Percentiles rank a stretch among this genome's conserved stretches.
These are phyloP conservation scores for Mycogone perniciosa DNA, from an alignment of 2,329 filamentous ascomycete species.

Conservation along the genomic window DNA sequence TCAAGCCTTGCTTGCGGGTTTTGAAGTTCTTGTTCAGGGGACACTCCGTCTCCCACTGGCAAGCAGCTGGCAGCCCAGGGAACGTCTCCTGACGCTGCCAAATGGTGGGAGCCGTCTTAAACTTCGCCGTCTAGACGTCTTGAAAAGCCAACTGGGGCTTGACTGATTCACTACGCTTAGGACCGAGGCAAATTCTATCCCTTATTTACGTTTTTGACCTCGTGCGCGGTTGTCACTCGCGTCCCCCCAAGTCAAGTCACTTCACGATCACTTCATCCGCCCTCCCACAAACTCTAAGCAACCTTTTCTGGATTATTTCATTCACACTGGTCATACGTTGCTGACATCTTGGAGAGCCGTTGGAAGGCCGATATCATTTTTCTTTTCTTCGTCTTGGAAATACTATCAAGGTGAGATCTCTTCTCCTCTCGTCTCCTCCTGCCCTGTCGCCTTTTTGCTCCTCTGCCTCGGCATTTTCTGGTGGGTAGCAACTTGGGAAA, in stretches of 20 bases:
- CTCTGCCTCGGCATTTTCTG: neutral
- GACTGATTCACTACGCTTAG: neutral
- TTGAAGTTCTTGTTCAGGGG: too few relatives aligned
- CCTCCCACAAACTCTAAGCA: neutral
- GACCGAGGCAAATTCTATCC: neutral
- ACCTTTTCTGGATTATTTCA: neutral
- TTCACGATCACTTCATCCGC: too few relatives aligned
- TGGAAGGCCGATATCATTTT: too few relatives aligned
- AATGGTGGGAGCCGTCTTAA: too few relatives aligned
- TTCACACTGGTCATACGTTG: neutral
- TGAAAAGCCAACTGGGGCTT: neutral
- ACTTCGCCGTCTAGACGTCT: too few relatives aligned
- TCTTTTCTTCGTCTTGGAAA: conserved; percentile 2
- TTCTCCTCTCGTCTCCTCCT: neutral
- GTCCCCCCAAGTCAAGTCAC: neutral
- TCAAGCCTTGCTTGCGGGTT: too few relatives aligned
- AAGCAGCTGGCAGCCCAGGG: too few relatives aligned
- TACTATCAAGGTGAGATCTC: neutral
- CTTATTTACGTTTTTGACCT: too few relatives aligned
- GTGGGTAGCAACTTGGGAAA: neutral
- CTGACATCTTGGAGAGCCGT: too few relatives aligned
- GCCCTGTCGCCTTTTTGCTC: neutral
- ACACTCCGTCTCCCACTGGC: too few relatives aligned
- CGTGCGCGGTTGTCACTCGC: neutral
- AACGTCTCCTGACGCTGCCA: too few relatives aligned